Conservation (phyloP, 768 basidiomycete species). For the Boletus vinaceobasis region DNA sequence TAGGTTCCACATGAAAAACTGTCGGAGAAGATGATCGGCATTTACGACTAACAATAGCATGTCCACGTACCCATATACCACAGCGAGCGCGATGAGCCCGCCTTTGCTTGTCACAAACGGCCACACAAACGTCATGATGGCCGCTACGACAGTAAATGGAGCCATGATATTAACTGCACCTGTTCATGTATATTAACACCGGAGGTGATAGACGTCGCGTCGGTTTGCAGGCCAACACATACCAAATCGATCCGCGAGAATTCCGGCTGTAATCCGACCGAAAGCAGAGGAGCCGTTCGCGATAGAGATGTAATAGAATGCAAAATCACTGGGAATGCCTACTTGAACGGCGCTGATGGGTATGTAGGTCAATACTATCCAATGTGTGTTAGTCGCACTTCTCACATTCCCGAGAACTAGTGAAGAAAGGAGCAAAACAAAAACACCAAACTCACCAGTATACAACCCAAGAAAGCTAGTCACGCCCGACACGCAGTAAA, state of each 20-base stretch:
- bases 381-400: not conserved
- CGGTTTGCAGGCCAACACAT: not conserved
- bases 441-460: slow-evolving; percentile 41
- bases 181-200: slow-evolving; percentile 16
- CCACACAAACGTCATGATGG: slow-evolving; percentile 65
- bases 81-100: slow-evolving; percentile 48
- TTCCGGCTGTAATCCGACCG: slow-evolving; percentile 55
- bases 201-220: not conserved
- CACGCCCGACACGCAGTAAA: slow-evolving; percentile 58
- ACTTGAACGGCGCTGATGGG: slow-evolving; percentile 50
- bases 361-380: slow-evolving; percentile 63
- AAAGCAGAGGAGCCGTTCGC: slow-evolving; percentile 64
- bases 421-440: not conserved
- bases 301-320: slow-evolving; percentile 65
- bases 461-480: slow-evolving; percentile 67
- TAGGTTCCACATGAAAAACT: slow-evolving; percentile 64
- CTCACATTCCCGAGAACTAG: too few relatives aligned
- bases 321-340: slow-evolving; percentile 48
- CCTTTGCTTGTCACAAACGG: slow-evolving; percentile 51
- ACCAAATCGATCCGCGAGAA: slow-evolving; percentile 55
- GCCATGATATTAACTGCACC: slow-evolving; percentile 69
- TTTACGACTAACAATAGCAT: fast-evolving
- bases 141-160: slow-evolving; percentile 56
- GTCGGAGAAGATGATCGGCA: not conserved
- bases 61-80: slow-evolving; percentile 61